These are phyloP conservation scores for Hymenoscyphus linearis DNA, from an alignment of 2,329 filamentous ascomycete species.

Conservation along the genomic window DNA sequence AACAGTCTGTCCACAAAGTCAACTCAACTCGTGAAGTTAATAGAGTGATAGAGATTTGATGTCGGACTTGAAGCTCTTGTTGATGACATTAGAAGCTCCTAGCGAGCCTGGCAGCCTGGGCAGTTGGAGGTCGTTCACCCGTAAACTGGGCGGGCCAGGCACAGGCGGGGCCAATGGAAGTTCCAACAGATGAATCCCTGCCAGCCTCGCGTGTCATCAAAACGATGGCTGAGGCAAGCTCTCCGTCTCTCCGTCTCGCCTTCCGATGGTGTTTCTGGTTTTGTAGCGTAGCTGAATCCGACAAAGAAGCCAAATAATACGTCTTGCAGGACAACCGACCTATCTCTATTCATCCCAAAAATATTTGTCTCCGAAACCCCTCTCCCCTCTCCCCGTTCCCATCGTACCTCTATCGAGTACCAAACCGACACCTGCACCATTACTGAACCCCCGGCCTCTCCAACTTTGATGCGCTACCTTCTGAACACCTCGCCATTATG, in stretches of 20 bases:
- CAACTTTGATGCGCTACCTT: slow-evolving; percentile 30
- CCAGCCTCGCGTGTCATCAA: not conserved
- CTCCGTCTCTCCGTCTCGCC: not conserved
- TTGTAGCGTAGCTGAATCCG: not conserved
- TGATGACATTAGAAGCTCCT: too few species aligned
- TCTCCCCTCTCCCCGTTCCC: not conserved
- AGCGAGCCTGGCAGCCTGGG: too few species aligned
- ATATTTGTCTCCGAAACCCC: not conserved
- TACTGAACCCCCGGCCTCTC: slow-evolving; percentile 7
- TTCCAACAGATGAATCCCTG: not conserved
- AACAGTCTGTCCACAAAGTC: too few species aligned
- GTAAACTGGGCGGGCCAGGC: too few species aligned
- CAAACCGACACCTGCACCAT: not conserved
- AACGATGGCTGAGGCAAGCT: not conserved
- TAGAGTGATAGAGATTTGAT: too few species aligned
- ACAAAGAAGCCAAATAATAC: slow-evolving; percentile 9
- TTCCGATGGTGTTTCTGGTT: not conserved
- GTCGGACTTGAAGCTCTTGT: too few species aligned
- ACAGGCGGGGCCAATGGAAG: too few species aligned
- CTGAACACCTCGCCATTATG: slow-evolving; percentile 28
- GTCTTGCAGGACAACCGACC: not conserved
- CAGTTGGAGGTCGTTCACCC: too few species aligned
- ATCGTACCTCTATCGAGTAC: not conserved
- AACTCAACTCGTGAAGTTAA: too few species aligned
- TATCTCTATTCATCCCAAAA: not conserved